Percentiles rank a stretch among this genome's conserved stretches.
Conservation (phyloP, 2,329 filamentous ascomycete genomes). For the Onygena corvina region DNA sequence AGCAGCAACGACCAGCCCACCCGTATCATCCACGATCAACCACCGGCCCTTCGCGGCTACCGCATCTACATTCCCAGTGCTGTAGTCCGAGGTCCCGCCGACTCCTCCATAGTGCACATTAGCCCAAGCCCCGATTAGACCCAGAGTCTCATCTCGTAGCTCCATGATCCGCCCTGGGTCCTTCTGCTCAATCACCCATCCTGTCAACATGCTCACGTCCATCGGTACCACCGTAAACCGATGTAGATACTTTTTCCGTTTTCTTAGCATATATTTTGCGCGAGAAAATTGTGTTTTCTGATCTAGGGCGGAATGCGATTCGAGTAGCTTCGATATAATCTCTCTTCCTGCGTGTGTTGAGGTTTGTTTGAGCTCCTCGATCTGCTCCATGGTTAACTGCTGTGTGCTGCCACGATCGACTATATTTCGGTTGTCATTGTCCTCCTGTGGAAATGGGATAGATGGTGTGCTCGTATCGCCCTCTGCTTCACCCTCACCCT, state of each 20-base stretch:
- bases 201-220: slow-evolving; percentile 61
- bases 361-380: slow-evolving; percentile 58
- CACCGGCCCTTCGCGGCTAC: slow-evolving; percentile 49
- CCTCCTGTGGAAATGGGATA: slow-evolving; percentile 29
- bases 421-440: slow-evolving; percentile 52
- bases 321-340: slow-evolving; percentile 81
- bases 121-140: slow-evolving; percentile 72
- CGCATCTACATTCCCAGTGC: background rate
- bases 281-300: slow-evolving; percentile 90
- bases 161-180: slow-evolving; percentile 75
- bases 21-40: slow-evolving; percentile 77
- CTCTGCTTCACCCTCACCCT: slow-evolving; percentile 22
- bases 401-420: slow-evolving; percentile 57
- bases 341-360: slow-evolving; percentile 72
- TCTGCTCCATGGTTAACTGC: slow-evolving; percentile 59
- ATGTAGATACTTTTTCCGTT: slow-evolving; percentile 85
- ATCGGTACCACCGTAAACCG: slow-evolving; percentile 76
- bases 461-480: slow-evolving; percentile 25
- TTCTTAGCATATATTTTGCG: slow-evolving; percentile 90
- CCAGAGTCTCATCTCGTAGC: slow-evolving; percentile 70
- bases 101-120: slow-evolving; percentile 68
- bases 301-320: slow-evolving; percentile 77
- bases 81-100: slow-evolving; percentile 7
- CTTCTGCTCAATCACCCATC: slow-evolving; percentile 68
- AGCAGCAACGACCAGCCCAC: slow-evolving; percentile 67